A percentile compares a stretch with the other conserved stretches of the same genome.
These are phyloP conservation scores for Cutaneotrichosporon daszewskae DNA, from an alignment of 1,284 basidiomycete genomes.

Conservation along the genomic window DNA sequence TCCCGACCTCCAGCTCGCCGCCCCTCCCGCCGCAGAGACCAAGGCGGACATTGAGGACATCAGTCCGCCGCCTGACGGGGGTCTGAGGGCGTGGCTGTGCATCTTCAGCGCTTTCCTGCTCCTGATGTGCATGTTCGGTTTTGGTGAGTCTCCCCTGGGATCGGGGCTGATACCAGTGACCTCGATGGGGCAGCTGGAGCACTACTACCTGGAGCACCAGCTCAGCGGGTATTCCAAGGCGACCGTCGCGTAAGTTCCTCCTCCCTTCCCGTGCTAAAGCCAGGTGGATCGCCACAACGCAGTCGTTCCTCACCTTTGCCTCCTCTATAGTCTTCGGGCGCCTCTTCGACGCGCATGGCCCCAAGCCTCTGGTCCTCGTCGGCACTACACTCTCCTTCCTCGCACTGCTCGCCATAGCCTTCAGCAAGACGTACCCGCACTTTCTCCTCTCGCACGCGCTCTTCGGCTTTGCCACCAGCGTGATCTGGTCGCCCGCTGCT, in stretches of 20 bases:
- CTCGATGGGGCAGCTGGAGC: conserved; percentile 21
- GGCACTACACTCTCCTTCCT: conserved; percentile 17
- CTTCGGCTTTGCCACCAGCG: conserved; percentile 33
- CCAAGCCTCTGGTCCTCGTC: conserved; percentile 12
- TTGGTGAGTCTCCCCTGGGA: conserved; percentile 24
- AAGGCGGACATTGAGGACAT: conserved; percentile 3
- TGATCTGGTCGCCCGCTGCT: conserved; percentile 39
- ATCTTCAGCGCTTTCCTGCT: conserved; percentile 23
- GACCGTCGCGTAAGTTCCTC: background rate
- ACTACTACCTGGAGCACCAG: conserved; percentile 22
- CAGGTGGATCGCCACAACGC: conserved; percentile 24
- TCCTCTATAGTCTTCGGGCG: conserved; percentile 14
- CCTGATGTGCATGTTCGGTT: conserved; percentile 27
- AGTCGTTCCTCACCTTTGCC: conserved; percentile 30
- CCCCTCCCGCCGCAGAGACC: background rate
- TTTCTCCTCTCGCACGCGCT: conserved; percentile 39
- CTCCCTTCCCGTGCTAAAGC: no score
- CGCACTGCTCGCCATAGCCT: conserved; percentile 21
- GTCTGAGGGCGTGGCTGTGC: conserved; percentile 25
- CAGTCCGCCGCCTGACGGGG: conserved; percentile 25
- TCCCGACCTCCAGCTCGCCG: conserved; percentile 2
- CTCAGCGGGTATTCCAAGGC: conserved; percentile 13
- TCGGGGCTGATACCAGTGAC: conserved; percentile 16
- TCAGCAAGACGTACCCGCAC: conserved; percentile 37
- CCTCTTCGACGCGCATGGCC: conserved; percentile 24